phyloP scores from a whole-genome alignment of 306 rosid species.

The Hippophae gyantsensis region DNA sequence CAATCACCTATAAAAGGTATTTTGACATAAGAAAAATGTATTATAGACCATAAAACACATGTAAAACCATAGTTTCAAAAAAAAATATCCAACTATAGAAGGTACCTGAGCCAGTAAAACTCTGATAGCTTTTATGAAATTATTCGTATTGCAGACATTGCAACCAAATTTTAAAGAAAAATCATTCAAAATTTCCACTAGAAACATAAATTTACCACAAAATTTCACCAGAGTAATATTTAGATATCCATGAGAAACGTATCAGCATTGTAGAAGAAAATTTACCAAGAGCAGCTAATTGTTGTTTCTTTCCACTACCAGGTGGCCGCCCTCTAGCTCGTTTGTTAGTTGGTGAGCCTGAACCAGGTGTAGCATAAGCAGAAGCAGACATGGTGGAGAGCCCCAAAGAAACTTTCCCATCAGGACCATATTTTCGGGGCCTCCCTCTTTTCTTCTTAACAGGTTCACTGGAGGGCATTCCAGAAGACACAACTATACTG shows the following conservation, averaged over 20 bases:
- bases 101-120: no score
- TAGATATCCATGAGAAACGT: no score
- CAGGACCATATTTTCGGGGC: not conserved
- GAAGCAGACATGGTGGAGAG: conserved; percentile 45
- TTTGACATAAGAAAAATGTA: not conserved
- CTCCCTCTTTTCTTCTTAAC: conserved; percentile 7
- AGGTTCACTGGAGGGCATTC: conserved; percentile 48
- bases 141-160: no score
- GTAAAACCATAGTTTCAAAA: conserved; percentile 1
- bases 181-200: no score
- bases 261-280: not conserved
- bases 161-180: no score
- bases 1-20: not conserved
- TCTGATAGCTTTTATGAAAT: no score
- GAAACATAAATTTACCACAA: not conserved
- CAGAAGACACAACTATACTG: conserved; percentile 39
- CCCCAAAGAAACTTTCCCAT: not conserved
- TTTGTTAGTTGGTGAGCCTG: conserved; percentile 34
- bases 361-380: conserved; percentile 39
- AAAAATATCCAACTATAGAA: not conserved
- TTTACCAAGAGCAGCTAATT: conserved; percentile 70
- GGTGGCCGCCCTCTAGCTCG: conserved; percentile 69
- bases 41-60: conserved; percentile 9
- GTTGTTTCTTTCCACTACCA: conserved; percentile 89
- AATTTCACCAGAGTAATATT: no score